These are phyloP conservation scores for Fraxinus angustifolia DNA, from an alignment of 305 asterid genomes.

Conservation along the genomic window DNA sequence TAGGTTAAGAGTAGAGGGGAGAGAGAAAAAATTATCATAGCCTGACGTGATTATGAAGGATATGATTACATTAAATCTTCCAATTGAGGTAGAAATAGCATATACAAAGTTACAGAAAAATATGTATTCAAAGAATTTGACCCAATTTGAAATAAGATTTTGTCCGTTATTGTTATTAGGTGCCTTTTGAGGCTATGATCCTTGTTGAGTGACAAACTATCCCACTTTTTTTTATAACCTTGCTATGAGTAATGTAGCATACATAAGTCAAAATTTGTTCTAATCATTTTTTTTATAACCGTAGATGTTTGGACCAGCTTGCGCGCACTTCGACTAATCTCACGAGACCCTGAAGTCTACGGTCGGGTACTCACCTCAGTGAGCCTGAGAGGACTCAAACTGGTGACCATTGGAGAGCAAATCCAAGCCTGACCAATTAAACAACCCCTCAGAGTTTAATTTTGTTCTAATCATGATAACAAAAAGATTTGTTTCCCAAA, in stretches of 20 bases:
- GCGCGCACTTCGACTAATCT: too few species aligned
- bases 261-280: neutral
- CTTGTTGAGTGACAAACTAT: neutral
- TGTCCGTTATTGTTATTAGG: neutral
- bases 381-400: too few species aligned
- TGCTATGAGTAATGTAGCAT: neutral
- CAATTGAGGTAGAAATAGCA: neutral
- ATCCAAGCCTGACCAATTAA: too few species aligned
- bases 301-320: too few species aligned
- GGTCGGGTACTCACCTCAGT: too few species aligned
- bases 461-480: neutral
- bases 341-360: too few species aligned
- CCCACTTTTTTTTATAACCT: neutral
- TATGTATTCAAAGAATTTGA: neutral
- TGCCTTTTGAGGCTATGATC: neutral
- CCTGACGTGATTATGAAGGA: neutral
- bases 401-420: too few species aligned
- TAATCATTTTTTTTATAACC: neutral
- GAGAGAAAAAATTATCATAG: neutral
- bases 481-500: neutral
- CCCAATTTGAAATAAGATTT: neutral
- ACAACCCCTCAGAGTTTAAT: too few species aligned
- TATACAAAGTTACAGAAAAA: neutral
- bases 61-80: neutral
- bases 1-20: neutral